Conservation (phyloP, 2,329 filamentous ascomycete genomes). For the Colletotrichum lupini region DNA sequence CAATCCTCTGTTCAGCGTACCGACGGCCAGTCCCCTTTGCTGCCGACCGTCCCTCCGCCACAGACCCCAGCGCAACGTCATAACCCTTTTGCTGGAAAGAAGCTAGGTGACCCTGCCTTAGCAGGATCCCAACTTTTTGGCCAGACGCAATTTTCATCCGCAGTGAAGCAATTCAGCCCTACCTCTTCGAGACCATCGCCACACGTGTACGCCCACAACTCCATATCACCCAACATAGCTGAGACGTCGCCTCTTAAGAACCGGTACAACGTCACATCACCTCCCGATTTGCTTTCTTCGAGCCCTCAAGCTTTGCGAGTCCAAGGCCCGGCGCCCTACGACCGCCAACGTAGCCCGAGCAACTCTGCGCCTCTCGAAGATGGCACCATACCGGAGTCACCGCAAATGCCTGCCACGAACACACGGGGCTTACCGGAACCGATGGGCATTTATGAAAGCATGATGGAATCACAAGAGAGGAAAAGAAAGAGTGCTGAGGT, state of each 20-base stretch:
- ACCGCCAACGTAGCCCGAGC: constrained; percentile 41
- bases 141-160: constrained; percentile 66
- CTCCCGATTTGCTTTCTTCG: constrained; percentile 52
- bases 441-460: constrained; percentile 55
- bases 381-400: constrained; percentile 51
- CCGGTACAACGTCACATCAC: constrained; percentile 58
- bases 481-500: constrained; percentile 41
- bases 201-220: constrained; percentile 52
- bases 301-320: constrained; percentile 49
- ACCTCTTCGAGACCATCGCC: constrained; percentile 70
- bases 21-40: constrained; percentile 44
- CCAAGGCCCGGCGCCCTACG: constrained; percentile 22
- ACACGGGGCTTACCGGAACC: constrained; percentile 41
- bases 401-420: constrained; percentile 25
- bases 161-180: constrained; percentile 61
- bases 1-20: constrained; percentile 39
- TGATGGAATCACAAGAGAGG: constrained; percentile 58
- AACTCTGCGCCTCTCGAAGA: constrained; percentile 40
- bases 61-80: constrained; percentile 62
- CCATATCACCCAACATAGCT: constrained; percentile 58
- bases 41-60: constrained; percentile 44
- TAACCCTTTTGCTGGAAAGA: constrained; percentile 58
- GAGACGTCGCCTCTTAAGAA: constrained; percentile 62
- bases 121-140: constrained; percentile 64
- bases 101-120: constrained; percentile 47